These are phyloP conservation scores for Sarcomyxa edulis DNA, from an alignment of 768 basidiomycete species.

Conservation along the genomic window DNA sequence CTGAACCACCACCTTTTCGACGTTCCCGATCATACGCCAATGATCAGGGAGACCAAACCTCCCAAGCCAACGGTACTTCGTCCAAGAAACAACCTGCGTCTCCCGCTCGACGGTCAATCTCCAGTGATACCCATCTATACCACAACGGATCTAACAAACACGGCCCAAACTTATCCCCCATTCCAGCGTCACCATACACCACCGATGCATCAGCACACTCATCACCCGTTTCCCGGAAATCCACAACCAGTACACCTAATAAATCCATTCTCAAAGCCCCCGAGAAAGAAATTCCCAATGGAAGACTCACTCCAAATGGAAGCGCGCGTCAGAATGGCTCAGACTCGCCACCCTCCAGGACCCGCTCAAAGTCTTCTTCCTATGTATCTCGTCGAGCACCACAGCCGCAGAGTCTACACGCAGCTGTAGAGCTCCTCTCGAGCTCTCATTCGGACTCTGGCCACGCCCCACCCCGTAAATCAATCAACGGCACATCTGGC, in stretches of 20 bases:
- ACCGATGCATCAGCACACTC: slow-evolving; percentile 59
- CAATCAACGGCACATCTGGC: slow-evolving; percentile 5
- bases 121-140: slow-evolving; percentile 14
- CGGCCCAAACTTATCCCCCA: slow-evolving; percentile 50
- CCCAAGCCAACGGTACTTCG: slow-evolving; percentile 12
- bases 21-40: slow-evolving; percentile 31
- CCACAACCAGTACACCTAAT: slow-evolving; percentile 26
- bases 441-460: slow-evolving; percentile 37
- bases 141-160: not conserved
- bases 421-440: slow-evolving; percentile 63
- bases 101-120: slow-evolving; percentile 23
- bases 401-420: slow-evolving; percentile 65
- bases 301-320: slow-evolving; percentile 27
- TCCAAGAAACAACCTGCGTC: not conserved
- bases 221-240: slow-evolving; percentile 42
- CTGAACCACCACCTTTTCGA: slow-evolving; percentile 22
- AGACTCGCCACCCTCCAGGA: slow-evolving; percentile 40
- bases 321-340: slow-evolving; percentile 28
- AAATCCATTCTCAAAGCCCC: slow-evolving; percentile 17
- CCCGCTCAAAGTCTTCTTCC: slow-evolving; percentile 48
- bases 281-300: slow-evolving; percentile 21
- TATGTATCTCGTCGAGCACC: slow-evolving; percentile 50
- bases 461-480: slow-evolving; percentile 17
- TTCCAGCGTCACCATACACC: slow-evolving; percentile 63
- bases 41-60: slow-evolving; percentile 25